phyloP scores from a whole-genome alignment of 768 basidiomycete genomes.

The Mycena olivaceomarginata region DNA sequence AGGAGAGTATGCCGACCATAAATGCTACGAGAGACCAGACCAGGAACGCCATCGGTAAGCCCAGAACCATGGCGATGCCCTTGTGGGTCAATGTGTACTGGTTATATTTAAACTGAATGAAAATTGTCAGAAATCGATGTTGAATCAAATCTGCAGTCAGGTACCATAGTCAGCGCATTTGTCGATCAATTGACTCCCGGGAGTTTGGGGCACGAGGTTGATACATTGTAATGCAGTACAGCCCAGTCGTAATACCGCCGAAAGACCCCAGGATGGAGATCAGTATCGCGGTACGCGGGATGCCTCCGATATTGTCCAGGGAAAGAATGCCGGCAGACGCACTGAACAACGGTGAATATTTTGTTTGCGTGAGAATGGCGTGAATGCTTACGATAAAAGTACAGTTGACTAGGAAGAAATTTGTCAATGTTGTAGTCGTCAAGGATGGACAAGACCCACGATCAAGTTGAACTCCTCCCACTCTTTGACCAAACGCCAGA shows the following conservation, averaged over 20 bases:
- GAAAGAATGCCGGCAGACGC: slow-evolving; percentile 34
- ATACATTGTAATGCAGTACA: slow-evolving; percentile 37
- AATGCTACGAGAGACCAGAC: slow-evolving; percentile 30
- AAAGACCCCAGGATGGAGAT: slow-evolving; percentile 30
- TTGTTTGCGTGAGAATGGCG: no score
- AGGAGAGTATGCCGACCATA: slow-evolving; percentile 29
- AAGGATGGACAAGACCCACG: neutral
- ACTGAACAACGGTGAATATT: slow-evolving; percentile 6
- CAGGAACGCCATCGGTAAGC: slow-evolving; percentile 33
- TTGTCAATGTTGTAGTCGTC: neutral
- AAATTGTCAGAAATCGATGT: neutral
- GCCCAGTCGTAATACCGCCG: slow-evolving; percentile 23
- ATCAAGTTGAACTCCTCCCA: slow-evolving; percentile 36
- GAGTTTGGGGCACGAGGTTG: slow-evolving; percentile 22
- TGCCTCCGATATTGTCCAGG: slow-evolving; percentile 19
- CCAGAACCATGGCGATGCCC: slow-evolving; percentile 20
- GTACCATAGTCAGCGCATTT: slow-evolving; percentile 9
- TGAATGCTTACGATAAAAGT: slow-evolving; percentile 7
- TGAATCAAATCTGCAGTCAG: neutral
- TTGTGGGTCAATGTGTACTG: slow-evolving; percentile 31
- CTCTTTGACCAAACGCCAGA: slow-evolving; percentile 27
- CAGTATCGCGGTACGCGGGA: slow-evolving; percentile 30
- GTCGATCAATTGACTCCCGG: slow-evolving; percentile 16
- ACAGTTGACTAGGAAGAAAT: slow-evolving; percentile 16
- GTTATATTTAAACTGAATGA: slow-evolving; percentile 19